phyloP scores from a whole-genome alignment of 148 eudicot species.

The Pharnaceum exiguum region DNA sequence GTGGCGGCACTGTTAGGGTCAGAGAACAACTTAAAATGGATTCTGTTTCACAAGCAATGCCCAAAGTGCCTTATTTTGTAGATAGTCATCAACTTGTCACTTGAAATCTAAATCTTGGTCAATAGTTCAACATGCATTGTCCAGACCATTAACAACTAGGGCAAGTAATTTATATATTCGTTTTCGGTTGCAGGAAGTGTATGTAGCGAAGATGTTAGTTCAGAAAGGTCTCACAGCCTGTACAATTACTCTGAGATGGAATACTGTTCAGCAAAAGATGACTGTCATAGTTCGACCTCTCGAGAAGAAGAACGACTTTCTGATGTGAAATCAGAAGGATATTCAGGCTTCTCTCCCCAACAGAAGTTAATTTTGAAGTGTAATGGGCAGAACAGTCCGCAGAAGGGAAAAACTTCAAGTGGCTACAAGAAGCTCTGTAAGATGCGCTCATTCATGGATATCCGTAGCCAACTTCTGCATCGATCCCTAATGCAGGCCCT shows the following conservation, averaged over 20 bases:
- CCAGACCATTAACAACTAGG: no score
- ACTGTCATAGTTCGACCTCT: constrained; percentile 9
- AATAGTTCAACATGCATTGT: no score
- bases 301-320: not conserved
- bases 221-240: constrained; percentile 50
- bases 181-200: constrained; percentile 35
- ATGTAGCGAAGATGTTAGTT: constrained; percentile 44
- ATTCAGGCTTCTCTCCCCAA: constrained; percentile 41
- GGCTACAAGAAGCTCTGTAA: constrained; percentile 30
- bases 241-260: constrained; percentile 35
- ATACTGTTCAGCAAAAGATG: constrained; percentile 25
- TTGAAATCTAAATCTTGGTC: no score
- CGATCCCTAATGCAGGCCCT: constrained; percentile 53
- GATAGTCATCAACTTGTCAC: no score
- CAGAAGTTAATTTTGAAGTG: constrained; percentile 12
- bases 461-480: constrained; percentile 71
- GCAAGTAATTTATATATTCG: no score
- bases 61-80: no score
- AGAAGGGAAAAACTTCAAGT: constrained; percentile 13
- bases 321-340: constrained; percentile 16
- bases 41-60: no score
- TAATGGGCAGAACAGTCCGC: constrained; percentile 1
- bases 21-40: no score
- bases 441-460: constrained; percentile 46
- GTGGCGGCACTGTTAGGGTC: no score